These are phyloP conservation scores for Phylloporus arenicola DNA, from an alignment of 768 basidiomycete species.

Conservation along the genomic window DNA sequence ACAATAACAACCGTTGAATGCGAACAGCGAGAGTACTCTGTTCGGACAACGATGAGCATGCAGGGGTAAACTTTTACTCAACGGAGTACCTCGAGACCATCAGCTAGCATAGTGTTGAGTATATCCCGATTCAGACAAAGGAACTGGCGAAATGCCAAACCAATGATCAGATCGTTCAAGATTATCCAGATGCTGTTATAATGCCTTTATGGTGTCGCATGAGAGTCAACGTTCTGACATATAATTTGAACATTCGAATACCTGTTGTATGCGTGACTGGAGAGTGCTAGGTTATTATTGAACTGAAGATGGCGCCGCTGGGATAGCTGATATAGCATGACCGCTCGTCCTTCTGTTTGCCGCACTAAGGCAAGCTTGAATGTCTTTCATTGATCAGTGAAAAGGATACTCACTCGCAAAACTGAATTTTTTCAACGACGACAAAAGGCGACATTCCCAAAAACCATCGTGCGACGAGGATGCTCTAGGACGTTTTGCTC, in stretches of 20 bases:
- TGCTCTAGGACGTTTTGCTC: not conserved
- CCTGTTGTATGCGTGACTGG: constrained; percentile 65
- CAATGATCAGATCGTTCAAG: constrained; percentile 85
- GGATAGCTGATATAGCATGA: constrained; percentile 38
- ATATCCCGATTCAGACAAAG: constrained; percentile 57
- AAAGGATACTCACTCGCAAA: constrained; percentile 20
- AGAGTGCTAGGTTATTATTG: constrained; percentile 31
- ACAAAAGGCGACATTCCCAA: not conserved
- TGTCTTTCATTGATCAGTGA: not conserved
- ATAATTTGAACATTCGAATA: constrained; percentile 35
- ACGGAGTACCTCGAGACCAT: constrained; percentile 37
- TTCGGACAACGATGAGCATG: not conserved
- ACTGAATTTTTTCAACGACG: constrained; percentile 17
- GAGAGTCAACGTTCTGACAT: not conserved
- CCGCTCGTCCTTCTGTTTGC: constrained; percentile 54
- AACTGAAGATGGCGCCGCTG: constrained; percentile 34
- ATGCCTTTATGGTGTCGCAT: constrained; percentile 46
- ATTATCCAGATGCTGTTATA: constrained; percentile 91
- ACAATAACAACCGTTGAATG: constrained; percentile 53
- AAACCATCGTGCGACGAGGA: not conserved
- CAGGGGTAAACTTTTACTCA: not conserved
- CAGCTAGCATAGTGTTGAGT: constrained; percentile 38
- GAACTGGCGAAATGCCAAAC: constrained; percentile 65
- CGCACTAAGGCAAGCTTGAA: constrained; percentile 37
- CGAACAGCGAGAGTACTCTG: constrained; percentile 27